Evolutionary conservation across 129 eudicot genomes (phyloP).

Genomic region (Tagetes patula): DNA sequence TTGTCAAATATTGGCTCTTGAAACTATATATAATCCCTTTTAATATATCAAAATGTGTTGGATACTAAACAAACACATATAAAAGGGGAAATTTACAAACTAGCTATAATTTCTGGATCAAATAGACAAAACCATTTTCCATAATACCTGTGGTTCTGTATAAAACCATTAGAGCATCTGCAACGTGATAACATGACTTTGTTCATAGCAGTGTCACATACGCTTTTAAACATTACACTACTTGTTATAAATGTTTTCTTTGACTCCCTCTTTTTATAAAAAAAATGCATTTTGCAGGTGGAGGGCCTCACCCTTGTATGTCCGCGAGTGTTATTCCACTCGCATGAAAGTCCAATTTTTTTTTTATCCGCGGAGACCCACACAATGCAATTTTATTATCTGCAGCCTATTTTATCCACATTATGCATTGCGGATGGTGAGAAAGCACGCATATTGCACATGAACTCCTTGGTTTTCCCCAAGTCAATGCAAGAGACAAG

Average conservation of each 20-base stretch:
- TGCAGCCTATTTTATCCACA: background rate
- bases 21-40: constrained; percentile 34
- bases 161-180: background rate
- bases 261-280: background rate
- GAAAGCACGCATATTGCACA: constrained; percentile 26
- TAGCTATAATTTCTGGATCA: background rate
- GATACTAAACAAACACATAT: background rate
- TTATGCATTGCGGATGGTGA: constrained; percentile 6
- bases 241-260: no score
- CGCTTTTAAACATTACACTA: background rate
- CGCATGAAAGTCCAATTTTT: background rate
- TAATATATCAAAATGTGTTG: constrained; percentile 1
- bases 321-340: background rate
- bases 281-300: background rate
- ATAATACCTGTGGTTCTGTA: background rate
- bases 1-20: constrained; percentile 49
- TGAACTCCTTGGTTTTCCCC: constrained; percentile 27
- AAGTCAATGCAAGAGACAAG: constrained; percentile 37
- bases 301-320: background rate
- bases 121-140: background rate
- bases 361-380: background rate
- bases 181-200: background rate
- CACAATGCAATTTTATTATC: background rate
- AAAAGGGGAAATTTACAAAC: background rate
- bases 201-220: background rate